Evolutionary conservation across 2,329 filamentous ascomycete genomes (phyloP).

Genomic region (Colletotrichum graminicola): DNA sequence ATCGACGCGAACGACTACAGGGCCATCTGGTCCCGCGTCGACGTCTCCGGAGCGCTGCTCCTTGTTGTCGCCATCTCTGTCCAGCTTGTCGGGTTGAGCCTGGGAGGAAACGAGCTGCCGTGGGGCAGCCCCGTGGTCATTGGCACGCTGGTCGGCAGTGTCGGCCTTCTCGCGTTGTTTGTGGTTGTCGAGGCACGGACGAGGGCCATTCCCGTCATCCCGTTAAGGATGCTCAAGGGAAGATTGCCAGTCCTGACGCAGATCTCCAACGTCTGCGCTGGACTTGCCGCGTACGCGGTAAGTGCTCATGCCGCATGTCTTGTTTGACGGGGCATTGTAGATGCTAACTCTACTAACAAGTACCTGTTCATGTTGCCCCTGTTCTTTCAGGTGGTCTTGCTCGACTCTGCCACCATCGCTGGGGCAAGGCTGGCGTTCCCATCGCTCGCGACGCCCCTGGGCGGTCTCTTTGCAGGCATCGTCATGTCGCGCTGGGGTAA

Average conservation of each 20-base stretch:
- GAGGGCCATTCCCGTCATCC: conserved; percentile 66
- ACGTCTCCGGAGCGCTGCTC: conserved; percentile 68
- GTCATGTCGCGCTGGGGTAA: conserved; percentile 69
- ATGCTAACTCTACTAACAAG: conserved; percentile 46
- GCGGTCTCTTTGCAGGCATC: conserved; percentile 67
- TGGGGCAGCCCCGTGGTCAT: conserved; percentile 65
- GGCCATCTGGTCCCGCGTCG: conserved; percentile 66
- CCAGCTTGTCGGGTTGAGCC: conserved; percentile 67
- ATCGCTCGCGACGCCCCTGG: conserved; percentile 69
- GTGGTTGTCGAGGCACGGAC: conserved; percentile 62
- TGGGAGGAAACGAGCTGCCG: conserved; percentile 67
- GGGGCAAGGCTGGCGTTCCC: conserved; percentile 74
- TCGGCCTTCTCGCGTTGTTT: conserved; percentile 59
- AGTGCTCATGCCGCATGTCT: conserved; percentile 46
- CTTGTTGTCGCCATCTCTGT: conserved; percentile 69
- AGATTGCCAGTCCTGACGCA: conserved; percentile 66
- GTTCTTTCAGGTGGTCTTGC: conserved; percentile 76
- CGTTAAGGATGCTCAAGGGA: conserved; percentile 68
- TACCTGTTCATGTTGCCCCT: conserved; percentile 78
- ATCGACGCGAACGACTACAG: conserved; percentile 48
- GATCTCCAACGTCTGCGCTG: conserved; percentile 70
- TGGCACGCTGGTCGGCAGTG: conserved; percentile 57
- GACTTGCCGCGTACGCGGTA: conserved; percentile 72
- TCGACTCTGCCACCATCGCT: conserved; percentile 73
- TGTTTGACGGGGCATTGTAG: neutral